Base-by-base conservation (phyloP, 2,329 filamentous ascomycete genomes). In the Nemania diffusa region DNA sequence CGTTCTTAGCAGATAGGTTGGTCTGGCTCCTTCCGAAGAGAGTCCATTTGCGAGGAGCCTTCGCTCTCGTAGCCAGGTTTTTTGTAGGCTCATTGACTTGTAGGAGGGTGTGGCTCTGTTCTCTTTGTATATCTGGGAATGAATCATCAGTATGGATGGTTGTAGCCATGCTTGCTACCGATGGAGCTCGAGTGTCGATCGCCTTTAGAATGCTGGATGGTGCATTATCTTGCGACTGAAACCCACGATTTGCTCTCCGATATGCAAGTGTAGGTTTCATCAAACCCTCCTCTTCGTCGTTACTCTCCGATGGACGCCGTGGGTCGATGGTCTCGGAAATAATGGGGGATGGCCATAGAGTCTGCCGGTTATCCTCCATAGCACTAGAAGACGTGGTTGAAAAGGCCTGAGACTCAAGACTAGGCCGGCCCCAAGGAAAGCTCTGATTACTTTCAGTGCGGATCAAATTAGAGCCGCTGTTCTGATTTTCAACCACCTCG, bases 21-120 rank as follows among this genome's bases (percentile, higher is more conserved):
- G 77, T 82, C 32, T 87, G 84, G 0, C 85, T 85, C 53, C 87
- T 82, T 56, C 87, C 83, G 71, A 91, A 90, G 13, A 90, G 75
- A 69, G 89, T 90, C 88, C 88, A 91, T 71, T 85, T 89, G 7
- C 85, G 83, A 26, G 87, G 87, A 27, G 86, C 87, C 50, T 82
- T 84, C 1, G 83, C 75, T 60, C 83, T 82, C 75, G 88, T 90
- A 24, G 83, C 81, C 24, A 88, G 76, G 75, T 89, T 90, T 76
- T 84, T 89, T 0, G 85, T 79, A 32, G 73, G 75, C 22, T 74
- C 70, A 24, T 69, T 74, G 69, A 76, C 57, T 26, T 75, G 71
- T 11, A 75, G 65, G 6, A 76, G 74, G 3, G 79, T 78, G 8
- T 74, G 77, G 6, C 77, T 76, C 0, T 75, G 71, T 42, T 81